Base-by-base conservation (phyloP, 202 grass and related monocot genomes). In the Zizania palustris region DNA sequence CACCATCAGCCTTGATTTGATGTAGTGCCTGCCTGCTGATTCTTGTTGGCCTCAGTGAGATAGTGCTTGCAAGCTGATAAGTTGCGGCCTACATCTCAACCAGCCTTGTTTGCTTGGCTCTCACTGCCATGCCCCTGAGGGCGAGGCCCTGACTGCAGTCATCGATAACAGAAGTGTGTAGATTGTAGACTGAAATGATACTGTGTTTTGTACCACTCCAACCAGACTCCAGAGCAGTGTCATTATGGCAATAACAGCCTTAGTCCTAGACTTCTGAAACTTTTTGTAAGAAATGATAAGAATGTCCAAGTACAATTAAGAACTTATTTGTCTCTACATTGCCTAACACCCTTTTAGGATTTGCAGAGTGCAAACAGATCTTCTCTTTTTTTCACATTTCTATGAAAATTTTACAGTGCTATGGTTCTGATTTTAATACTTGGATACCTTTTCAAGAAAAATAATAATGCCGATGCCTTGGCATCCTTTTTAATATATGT, bases 351-450 rank as follows among this genome's bases (percentile, higher is more conserved):
- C 41, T 15, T 54, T 69, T 57, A 19, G 4, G 22, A 54, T 54
- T 19, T 54, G 50, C 6, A 20, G 35, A 69, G 21, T 34, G 57
- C 22, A 68, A 22, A 45, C 22, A 69, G 11, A 43, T 28, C 64
- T 44, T 67, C 19, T 57, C 6, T 38, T 46, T 42, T 42, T 34
- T 18, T 55, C n/a, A 20, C 20, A 19, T 6, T 8, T 55, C 51
- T 67, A 44, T 72, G n/a, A 7, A 10, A 19, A 60, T 65, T 50
- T 74, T 11, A 44, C 2, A 60, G 16, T 35, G 7, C 43, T 67
- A 67, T 68, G 14, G 15, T 87, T 9, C 4, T 49, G 51, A 63
- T 74, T 74, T 83, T 57, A 62, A 49, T 68, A 9, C 9, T 50
- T 72, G 15, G 10, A 55, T 61, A 44, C 34, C 1, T 0, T 69